Percentiles rank a stretch among this genome's conserved stretches.
phyloP scores from a whole-genome alignment of 371 early-diverging fungal genomes.

The Lichtheimia hyalospora region DNA sequence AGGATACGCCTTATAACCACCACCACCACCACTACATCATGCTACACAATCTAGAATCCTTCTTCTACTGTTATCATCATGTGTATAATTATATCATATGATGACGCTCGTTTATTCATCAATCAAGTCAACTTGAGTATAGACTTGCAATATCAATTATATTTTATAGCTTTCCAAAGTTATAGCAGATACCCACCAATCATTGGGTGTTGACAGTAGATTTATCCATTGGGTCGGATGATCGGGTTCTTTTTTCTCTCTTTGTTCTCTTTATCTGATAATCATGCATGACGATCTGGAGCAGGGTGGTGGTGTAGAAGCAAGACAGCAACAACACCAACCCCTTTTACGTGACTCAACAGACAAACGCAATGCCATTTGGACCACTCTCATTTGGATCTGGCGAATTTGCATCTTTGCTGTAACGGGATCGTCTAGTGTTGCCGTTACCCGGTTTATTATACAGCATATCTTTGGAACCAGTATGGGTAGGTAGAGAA shows the following conservation, averaged over 20 bases:
- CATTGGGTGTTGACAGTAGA: too few relatives aligned
- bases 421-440: constrained; percentile 43
- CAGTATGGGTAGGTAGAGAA: constrained; percentile 11
- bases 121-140: too few relatives aligned
- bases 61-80: too few relatives aligned
- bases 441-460: constrained; percentile 29
- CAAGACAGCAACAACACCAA: neutral
- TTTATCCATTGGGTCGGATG: neutral
- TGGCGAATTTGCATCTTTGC: constrained; percentile 42
- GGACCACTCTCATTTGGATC: constrained; percentile 19
- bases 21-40: too few relatives aligned
- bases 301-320: neutral
- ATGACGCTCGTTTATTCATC: too few relatives aligned
- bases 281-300: constrained; percentile 1
- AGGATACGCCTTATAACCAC: too few relatives aligned
- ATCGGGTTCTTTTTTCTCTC: neutral
- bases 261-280: neutral
- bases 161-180: too few relatives aligned
- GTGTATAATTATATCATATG: too few relatives aligned
- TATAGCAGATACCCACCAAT: too few relatives aligned
- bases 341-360: too few relatives aligned
- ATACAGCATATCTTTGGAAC: neutral
- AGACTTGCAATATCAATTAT: too few relatives aligned
- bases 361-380: neutral
- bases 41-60: too few relatives aligned